Percentiles rank a stretch among this genome's conserved stretches.
phyloP scores from a whole-genome alignment of 1,284 basidiomycete genomes.

The Pseudozyma tsukubaensis region DNA sequence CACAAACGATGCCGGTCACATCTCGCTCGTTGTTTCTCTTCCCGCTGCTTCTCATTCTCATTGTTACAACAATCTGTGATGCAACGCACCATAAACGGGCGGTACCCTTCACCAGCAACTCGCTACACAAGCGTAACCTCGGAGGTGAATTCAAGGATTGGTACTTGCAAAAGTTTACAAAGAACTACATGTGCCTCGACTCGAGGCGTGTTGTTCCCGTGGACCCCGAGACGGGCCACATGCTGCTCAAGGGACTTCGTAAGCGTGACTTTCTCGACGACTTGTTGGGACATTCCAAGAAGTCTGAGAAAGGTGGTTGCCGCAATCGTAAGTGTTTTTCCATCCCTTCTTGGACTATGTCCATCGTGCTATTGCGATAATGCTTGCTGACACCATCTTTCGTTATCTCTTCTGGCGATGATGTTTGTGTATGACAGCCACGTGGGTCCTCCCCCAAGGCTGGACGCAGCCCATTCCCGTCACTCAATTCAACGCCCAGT shows the following conservation, averaged over 20 bases:
- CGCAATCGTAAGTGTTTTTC: conserved; percentile 25
- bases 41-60: not conserved
- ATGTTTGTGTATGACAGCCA: conserved; percentile 24
- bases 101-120: conserved; percentile 4
- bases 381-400: not conserved
- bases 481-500: conserved; percentile 43
- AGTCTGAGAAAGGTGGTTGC: conserved; percentile 29
- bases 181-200: conserved; percentile 45
- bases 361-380: not conserved
- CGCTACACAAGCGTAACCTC: conserved; percentile 24
- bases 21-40: not conserved
- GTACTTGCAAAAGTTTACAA: conserved; percentile 26
- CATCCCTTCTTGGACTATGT: no score
- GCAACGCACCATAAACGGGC: conserved; percentile 5
- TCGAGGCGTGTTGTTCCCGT: conserved; percentile 35
- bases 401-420: not conserved
- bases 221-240: conserved; percentile 41
- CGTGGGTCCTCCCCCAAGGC: conserved; percentile 27
- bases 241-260: conserved; percentile 30
- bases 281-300: conserved; percentile 8
- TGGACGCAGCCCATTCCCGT: conserved; percentile 48
- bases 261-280: conserved; percentile 25
- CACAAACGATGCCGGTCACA: not conserved
- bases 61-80: not conserved
- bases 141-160: conserved; percentile 40